A percentile compares a stretch with the other conserved stretches of the same genome.
These are phyloP conservation scores for Metarhizium sp. DNA, from an alignment of 2,329 filamentous ascomycete species.

Conservation along the genomic window DNA sequence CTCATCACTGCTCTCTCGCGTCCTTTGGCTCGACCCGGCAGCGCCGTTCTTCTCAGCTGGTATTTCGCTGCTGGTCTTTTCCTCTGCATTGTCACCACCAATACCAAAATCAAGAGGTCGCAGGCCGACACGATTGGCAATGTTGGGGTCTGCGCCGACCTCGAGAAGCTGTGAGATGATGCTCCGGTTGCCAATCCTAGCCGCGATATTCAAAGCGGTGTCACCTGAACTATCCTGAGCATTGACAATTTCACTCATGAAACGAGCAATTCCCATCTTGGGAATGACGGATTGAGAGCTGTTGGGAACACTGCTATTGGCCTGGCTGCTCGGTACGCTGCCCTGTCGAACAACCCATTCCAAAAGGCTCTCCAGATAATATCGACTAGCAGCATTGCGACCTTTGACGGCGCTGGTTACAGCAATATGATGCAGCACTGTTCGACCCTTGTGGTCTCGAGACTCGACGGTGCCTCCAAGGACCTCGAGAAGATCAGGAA, in stretches of 20 bases:
- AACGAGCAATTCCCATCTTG: conserved; percentile 79
- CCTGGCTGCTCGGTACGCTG: conserved; percentile 48
- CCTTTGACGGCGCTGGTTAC: conserved; percentile 94
- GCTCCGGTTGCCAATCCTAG: conserved; percentile 83
- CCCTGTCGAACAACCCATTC: conserved; percentile 91
- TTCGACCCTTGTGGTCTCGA: conserved; percentile 79
- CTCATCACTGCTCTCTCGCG: conserved; percentile 65
- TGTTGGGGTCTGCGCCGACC: conserved; percentile 86
- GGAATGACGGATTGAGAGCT: conserved; percentile 37
- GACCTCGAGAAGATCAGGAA: conserved; percentile 82
- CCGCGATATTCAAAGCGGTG: conserved; percentile 88
- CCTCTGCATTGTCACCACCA: conserved; percentile 51
- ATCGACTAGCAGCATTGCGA: conserved; percentile 81
- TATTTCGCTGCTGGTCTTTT: conserved; percentile 32
- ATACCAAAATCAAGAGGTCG: conserved; percentile 92
- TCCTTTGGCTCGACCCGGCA: conserved; percentile 42
- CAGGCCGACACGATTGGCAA: conserved; percentile 82
- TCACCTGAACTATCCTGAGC: conserved; percentile 89
- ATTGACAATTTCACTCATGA: conserved; percentile 97
- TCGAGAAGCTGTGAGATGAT: conserved; percentile 96
- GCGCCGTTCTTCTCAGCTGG: conserved; percentile 33
- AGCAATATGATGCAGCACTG: conserved; percentile 91
- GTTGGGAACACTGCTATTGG: conserved; percentile 23
- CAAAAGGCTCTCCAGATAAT: conserved; percentile 88
- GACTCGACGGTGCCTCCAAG: conserved; percentile 86